Base-by-base conservation (phyloP, 768 basidiomycete genomes). In the Suillus fuscotomentosus region DNA sequence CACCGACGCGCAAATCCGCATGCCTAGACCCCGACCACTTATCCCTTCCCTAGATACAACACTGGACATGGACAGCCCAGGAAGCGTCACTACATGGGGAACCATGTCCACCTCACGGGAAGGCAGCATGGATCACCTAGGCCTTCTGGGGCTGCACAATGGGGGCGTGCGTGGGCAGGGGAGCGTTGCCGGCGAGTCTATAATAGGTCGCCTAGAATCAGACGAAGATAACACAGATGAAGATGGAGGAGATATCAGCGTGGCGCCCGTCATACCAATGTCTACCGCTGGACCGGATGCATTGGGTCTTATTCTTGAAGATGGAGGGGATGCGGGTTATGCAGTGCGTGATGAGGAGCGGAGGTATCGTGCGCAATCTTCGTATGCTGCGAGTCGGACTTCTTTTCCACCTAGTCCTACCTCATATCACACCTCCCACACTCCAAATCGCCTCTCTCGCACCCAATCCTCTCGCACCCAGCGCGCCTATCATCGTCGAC, bases 31-130 rank as follows among this genome's bases (percentile, higher is more conserved):
- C n/a, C 27, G 38, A 41, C 38, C 61, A 8, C 27, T 62, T 7
- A 60, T 62, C 7, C 20, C 61, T n/a, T 68, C 73, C 0, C 66
- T 72, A n/a, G 57, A 42, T 42, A 17, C 57, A 13, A 60, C 56
- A 0, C 60, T 62, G 5, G 71, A 66, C 62, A 31, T 65, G 56
- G 74, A 72, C 27, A 77, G 74, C 10, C 75, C 75, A 11, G 68
- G 75, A 61, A 77, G 75, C 64, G 75, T 72, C 64, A 76, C 76
- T 20, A 77, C 76, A 2, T 77, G 76, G 76, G 76, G 76, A 45
- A 77, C 76, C n/a, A 69, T 76, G 2, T 71, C 77, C 3, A 61
- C 68, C 17, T 69, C 74, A 68, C 27, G 48, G 42, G 71, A 65
- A 31, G 69, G 67, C 14, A 73, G 73, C 27, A 68, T 76, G 68